Base-by-base conservation (phyloP, 2,329 filamentous ascomycete genomes). In the Colletotrichum gloeosporioides region DNA sequence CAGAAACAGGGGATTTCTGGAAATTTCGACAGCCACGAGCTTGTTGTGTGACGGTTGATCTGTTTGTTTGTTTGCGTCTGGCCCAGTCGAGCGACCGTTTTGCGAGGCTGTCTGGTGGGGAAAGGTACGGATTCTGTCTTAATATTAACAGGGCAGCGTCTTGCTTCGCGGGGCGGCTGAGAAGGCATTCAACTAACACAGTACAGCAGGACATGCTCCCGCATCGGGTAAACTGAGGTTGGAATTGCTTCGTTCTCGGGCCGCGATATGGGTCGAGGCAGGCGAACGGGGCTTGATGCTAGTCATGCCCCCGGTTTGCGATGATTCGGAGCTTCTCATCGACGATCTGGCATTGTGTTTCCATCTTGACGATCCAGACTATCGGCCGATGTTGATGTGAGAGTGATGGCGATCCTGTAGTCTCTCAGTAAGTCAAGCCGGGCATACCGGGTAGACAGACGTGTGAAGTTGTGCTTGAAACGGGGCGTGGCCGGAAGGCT, bases 291-390 rank as follows among this genome's bases (percentile, higher is more conserved):
- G 63, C 25, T 34, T 6, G 16, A 25, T 15, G 63, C 64, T 69
- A n/a, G 65, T 59, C 64, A 61, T 32, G 64, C 59, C 49, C 34
- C 70, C 39, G 25, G 67, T 22, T 22, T 22, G 34, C 31, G n/a
- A 73, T 32, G 57, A 73, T 57, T 65, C 70, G 70, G 64, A 39
- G 34, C 32, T 27, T 57, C 15, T 61, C 63, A 73, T 76, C 73
- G 64, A 12, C 64, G 70, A 76, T 76, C 69, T 73, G 15, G 31
- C 29, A 61, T 69, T 57, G 59, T 29, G 29, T 34, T 74, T 13
- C 59, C 34, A 59, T 31, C 27, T 31, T 18, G 22, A 25, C 32
- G 44, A 32, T 29, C 29, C 32, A 44, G 44, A 29, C 18, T 25
- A 64, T 65, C 39, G 27, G 57, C 65, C 5, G 44, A 49, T 61